Percentiles rank a stretch among this genome's conserved stretches.
Evolutionary conservation across 805 yeast species (phyloP).

Genomic region (Tetrapisispora pingtungensis): DNA sequence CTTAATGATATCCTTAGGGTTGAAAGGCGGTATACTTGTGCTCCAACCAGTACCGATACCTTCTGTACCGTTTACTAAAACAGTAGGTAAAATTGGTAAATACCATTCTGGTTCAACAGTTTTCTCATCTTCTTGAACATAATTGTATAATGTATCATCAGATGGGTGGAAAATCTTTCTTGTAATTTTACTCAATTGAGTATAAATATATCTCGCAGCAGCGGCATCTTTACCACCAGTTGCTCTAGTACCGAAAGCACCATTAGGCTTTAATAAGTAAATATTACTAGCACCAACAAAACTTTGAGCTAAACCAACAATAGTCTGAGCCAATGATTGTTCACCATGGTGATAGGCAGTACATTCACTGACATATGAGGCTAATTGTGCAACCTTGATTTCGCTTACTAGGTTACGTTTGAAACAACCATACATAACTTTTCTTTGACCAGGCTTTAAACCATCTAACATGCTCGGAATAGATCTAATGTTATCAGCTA

Average conservation of each 20-base stretch:
- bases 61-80: slow-evolving; percentile 92
- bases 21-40: slow-evolving; percentile 80
- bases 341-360: slow-evolving; percentile 97
- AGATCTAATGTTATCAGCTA: slow-evolving; percentile 94
- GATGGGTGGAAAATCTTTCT: slow-evolving; percentile 64
- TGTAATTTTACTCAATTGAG: slow-evolving; percentile 71
- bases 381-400: slow-evolving; percentile 82
- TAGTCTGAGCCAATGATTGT: slow-evolving; percentile 74
- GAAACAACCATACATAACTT: slow-evolving; percentile 80
- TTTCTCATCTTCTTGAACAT: slow-evolving; percentile 85
- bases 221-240: slow-evolving; percentile 97
- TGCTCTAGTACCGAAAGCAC: slow-evolving; percentile 93
- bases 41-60: slow-evolving; percentile 99
- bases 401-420: slow-evolving; percentile 65
- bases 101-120: slow-evolving; percentile 95
- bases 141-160: slow-evolving; percentile 69
- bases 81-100: slow-evolving; percentile 86
- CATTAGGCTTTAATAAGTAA: slow-evolving; percentile 77
- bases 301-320: slow-evolving; percentile 89
- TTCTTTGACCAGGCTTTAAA: slow-evolving; percentile 93
- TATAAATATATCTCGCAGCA: slow-evolving; percentile 94
- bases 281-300: slow-evolving; percentile 88
- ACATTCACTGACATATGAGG: slow-evolving; percentile 78
- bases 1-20: slow-evolving; percentile 71
- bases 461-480: slow-evolving; percentile 94